Evolutionary conservation across 2,329 filamentous ascomycete species (phyloP), one percentile per base, ranked within the genome.

Genomic region (Dothiorella sarmentorum): DNA sequence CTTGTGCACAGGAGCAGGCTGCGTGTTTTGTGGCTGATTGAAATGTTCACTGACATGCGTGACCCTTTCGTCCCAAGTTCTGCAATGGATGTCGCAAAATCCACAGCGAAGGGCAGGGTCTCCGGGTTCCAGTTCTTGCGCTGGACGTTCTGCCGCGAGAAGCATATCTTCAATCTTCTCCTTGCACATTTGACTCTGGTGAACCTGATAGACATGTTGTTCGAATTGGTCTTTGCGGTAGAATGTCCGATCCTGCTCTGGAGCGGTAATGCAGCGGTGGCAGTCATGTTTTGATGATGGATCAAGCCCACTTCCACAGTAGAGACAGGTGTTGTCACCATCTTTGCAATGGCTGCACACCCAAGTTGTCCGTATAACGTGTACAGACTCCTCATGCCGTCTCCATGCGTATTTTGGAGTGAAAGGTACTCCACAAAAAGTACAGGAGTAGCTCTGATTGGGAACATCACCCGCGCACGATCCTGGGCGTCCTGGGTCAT

Each of bases 351-450:
- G 66, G 57, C 69, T 72, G 59, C 69, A 73, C 17, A 72, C 70
- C 69, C 69, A 73, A 3, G 70, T 73, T 4, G 69, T 73, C 11
- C 69, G 67, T n/a, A 72, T 67, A 11, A 68, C 70, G 44, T 73
- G 70, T 4, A 71, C 69, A 1, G 69, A 72, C 43, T 73, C 69
- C 60, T 72, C 70, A 38, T 73, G 70, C 6, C 70, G 66, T n/a
- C 70, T 64, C 70, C 70, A 73, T 60, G 71, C 69, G 44, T 72
- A 72, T 35, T 72, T 73, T 3, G 69, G 71, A 40, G 69, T 70
- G 63, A 72, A 73, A 2, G 70, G 68, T 33, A 69, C 64, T 3
- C 68, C 68, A 44, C 70, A 73, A 51, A 72, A 73, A 2, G 70
- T 73, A 56, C 70, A 73, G 47, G 68, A 71, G 60, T 71, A 73